Base-by-base conservation (phyloP, 2,329 filamentous ascomycete genomes). In the Periconia sp. region DNA sequence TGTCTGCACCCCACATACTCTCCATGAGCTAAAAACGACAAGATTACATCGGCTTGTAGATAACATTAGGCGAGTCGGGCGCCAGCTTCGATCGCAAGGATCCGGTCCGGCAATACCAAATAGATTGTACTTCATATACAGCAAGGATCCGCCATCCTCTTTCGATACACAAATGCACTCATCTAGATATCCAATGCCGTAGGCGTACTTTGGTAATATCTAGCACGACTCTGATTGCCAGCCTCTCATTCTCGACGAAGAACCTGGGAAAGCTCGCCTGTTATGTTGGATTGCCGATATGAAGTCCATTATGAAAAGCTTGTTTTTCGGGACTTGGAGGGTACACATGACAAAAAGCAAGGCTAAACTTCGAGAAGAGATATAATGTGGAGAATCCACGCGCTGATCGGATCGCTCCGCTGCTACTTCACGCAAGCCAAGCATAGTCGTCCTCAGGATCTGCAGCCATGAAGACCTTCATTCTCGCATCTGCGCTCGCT, bases 401-500 rank as follows among this genome's bases (percentile, higher is more conserved):
- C n/a, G 28, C 19, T n/a, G 19, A 23, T 31, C 26, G 15, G 5
- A 4, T 5, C 18, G 11, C 17, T 17, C 23, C 13, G 22, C 22
- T 3, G 10, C 24, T 18, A 8, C n/a, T 18, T 25, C 13, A 18
- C 9, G 15, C 11, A 11, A 28, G 25, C 25, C 16, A 6, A n/a
- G 23, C 19, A n/a, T 13, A 26, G 10, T 12, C 12, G 16, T 13
- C 16, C 36, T 12, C 8, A 26, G 22, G 24, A 33, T 33, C 13
- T 34, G 18, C 25, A 12, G 43, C 13, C 31, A 61, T 59, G 57
- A 57, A 52, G 41, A 31, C 43, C 18, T 32, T 50, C 38, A 22
- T 56, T 21, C 23, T 61, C 22, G 35, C 38, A n/a, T 36, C 46
- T 1, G 41, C 48, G 1, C 44, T 57, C 11, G 46, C 52, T 11